Evolutionary conservation across 768 basidiomycete genomes (phyloP), one percentile per base, ranked within the genome.

Genomic region (Coprinellus micaceus): DNA sequence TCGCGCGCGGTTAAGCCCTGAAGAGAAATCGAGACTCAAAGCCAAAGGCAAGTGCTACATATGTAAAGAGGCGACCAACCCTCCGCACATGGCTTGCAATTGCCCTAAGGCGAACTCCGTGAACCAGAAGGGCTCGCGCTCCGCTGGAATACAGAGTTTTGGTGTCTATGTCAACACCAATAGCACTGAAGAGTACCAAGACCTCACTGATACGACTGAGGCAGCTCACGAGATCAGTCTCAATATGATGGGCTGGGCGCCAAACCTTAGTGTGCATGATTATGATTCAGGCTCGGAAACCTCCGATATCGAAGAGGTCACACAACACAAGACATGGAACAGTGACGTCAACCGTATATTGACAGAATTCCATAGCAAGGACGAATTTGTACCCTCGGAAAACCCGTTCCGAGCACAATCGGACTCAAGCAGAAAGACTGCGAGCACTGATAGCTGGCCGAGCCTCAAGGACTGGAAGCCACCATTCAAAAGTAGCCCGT

Each of bases 1-100:
- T 56, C 21, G 40, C 36, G n/a, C 45, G 24, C n/a, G 13, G 11
- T 15, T 57, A 13, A 54, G 22, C 29, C 56, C 57, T 25, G 62
- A 64, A 15, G 62, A 61, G 40, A 48, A 40, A 28, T 39, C 53
- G 1, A 53, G 60, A 0, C 46, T 59, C 7, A 33, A 56, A 2
- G 61, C 60, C 4, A 59, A 63, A 36, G 66, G 67, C 0, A 54
- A 61, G 4, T 74, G 72, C 57, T 72, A 67, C 39, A 55, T 49
- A 10, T 74, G 71, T 56, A 54, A 63, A 10, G 60, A 67, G 40
- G 11, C 54, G 7, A 43, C 40, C 0, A 68, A 69, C 1, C 33
- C 33, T 33, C 33, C 33, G 33, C 71, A 74, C 57, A 54, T 67
- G 11, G 59, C 65, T 4, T 22, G 68, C 0, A 64, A 72, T 39